phyloP scores from a whole-genome alignment of 164 flowering plant species.

The Dillenia suffruticosa region DNA sequence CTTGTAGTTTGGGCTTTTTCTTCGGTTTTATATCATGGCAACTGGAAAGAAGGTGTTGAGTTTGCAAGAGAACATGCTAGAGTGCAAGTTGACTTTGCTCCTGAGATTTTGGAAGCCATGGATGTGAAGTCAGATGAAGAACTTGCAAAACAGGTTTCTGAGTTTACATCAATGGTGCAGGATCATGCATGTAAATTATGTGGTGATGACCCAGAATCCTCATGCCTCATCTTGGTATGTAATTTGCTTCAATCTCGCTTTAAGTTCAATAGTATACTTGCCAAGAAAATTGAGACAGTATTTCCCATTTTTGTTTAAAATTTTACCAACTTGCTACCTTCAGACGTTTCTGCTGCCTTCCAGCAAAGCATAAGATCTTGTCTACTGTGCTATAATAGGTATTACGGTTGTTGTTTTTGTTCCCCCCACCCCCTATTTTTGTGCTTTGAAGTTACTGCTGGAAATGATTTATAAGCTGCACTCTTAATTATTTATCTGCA shows the following conservation, averaged over 20 bases:
- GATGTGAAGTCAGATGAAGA: slow-evolving; percentile 42
- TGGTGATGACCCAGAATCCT: slow-evolving; percentile 24
- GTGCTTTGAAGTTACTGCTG: too few relatives aligned
- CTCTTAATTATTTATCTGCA: too few relatives aligned
- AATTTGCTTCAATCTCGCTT: not conserved
- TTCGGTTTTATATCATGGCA: slow-evolving; percentile 59
- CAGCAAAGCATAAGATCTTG: not conserved
- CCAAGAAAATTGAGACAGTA: too few relatives aligned
- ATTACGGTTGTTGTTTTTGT: too few relatives aligned
- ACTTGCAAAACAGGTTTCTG: slow-evolving; percentile 49
- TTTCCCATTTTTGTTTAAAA: not conserved
- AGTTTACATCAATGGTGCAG: slow-evolving; percentile 38
- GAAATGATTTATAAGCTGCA: too few relatives aligned
- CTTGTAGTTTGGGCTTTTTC: slow-evolving; percentile 64
- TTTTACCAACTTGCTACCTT: not conserved
- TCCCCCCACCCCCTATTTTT: too few relatives aligned
- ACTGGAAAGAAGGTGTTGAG: slow-evolving; percentile 58
- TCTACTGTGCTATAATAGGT: too few relatives aligned
- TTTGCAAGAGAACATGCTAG: slow-evolving; percentile 53
- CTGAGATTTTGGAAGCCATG: slow-evolving; percentile 50
- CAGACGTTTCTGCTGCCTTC: not conserved
- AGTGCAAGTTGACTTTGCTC: slow-evolving; percentile 26
- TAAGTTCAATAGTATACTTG: too few relatives aligned
- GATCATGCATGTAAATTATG: slow-evolving; percentile 20
- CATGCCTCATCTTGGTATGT: slow-evolving; percentile 57